These are phyloP conservation scores for Lentinula novae-zelandiae DNA, from an alignment of 1,284 basidiomycete species.

Conservation along the genomic window DNA sequence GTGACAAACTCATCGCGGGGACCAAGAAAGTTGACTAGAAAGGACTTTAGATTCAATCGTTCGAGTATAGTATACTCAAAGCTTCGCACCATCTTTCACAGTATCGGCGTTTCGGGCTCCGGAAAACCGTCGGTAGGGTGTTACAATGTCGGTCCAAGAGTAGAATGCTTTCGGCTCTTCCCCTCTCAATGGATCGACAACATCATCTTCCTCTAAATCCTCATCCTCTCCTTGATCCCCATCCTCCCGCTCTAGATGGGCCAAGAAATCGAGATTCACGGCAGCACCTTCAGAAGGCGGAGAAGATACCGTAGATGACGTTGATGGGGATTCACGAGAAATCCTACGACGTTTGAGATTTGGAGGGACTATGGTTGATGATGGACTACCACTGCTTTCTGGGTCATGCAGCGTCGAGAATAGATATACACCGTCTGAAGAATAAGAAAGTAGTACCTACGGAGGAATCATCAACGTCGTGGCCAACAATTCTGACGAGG, in stretches of 20 bases:
- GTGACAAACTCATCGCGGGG: conserved; percentile 74
- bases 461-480: conserved; percentile 11
- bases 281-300: conserved; percentile 15
- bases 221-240: conserved; percentile 31
- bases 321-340: not conserved
- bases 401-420: conserved; percentile 78
- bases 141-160: conserved; percentile 53
- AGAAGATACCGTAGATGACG: conserved; percentile 14
- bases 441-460: conserved; percentile 54
- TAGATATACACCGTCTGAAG: conserved; percentile 75
- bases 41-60: not conserved
- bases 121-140: conserved; percentile 63
- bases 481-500: not conserved
- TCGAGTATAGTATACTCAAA: not conserved
- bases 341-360: conserved; percentile 21
- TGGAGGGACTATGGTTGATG: conserved; percentile 20
- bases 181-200: conserved; percentile 18
- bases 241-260: conserved; percentile 11
- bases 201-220: conserved; percentile 31
- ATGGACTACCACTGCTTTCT: conserved; percentile 9
- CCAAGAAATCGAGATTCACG: conserved; percentile 20
- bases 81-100: conserved; percentile 76
- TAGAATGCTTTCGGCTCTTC: conserved; percentile 26
- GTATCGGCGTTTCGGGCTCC: conserved; percentile 86
- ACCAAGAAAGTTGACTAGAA: conserved; percentile 79